These are phyloP conservation scores for Colletotrichum incanum DNA, from an alignment of 2,329 filamentous ascomycete species.

Conservation along the genomic window DNA sequence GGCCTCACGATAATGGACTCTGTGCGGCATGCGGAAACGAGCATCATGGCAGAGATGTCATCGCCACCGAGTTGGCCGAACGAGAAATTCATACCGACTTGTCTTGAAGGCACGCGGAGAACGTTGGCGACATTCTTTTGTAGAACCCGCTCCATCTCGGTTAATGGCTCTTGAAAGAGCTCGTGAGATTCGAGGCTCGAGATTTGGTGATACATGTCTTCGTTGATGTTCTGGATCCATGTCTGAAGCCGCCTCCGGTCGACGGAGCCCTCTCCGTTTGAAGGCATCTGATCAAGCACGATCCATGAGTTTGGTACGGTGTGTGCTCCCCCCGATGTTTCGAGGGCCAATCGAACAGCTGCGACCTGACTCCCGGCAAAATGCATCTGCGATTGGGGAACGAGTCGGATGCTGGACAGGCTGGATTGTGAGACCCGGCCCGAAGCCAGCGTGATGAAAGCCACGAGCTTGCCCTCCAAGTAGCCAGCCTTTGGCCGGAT, in stretches of 20 bases:
- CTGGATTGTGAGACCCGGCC: conserved; percentile 46
- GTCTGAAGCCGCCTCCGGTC: conserved; percentile 64
- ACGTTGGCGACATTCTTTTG: conserved; percentile 57
- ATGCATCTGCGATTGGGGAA: conserved; percentile 56
- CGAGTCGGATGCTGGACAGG: conserved; percentile 54
- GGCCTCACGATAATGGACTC: conserved; percentile 56
- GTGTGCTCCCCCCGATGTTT: conserved; percentile 50
- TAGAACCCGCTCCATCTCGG: conserved; percentile 57
- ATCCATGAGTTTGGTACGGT: conserved; percentile 65
- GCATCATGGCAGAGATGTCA: conserved; percentile 56
- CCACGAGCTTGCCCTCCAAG: conserved; percentile 66
- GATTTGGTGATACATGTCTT: conserved; percentile 62
- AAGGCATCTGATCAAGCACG: conserved; percentile 62
- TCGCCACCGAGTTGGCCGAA: conserved; percentile 59
- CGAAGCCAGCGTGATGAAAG: conserved; percentile 59
- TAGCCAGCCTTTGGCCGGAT: conserved; percentile 65
- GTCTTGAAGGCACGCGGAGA: conserved; percentile 55
- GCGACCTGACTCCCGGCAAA: conserved; percentile 60
- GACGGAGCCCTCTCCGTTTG: conserved; percentile 56
- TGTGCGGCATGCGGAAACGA: conserved; percentile 56
- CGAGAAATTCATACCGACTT: conserved; percentile 61
- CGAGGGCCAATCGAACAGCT: conserved; percentile 51
- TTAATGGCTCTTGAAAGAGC: conserved; percentile 53
- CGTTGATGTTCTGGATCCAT: conserved; percentile 69
- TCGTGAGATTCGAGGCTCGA: conserved; percentile 59